These are phyloP conservation scores for Naegleria lovaniensis DNA, from an alignment of 208 protist species.

Conservation along the genomic window DNA sequence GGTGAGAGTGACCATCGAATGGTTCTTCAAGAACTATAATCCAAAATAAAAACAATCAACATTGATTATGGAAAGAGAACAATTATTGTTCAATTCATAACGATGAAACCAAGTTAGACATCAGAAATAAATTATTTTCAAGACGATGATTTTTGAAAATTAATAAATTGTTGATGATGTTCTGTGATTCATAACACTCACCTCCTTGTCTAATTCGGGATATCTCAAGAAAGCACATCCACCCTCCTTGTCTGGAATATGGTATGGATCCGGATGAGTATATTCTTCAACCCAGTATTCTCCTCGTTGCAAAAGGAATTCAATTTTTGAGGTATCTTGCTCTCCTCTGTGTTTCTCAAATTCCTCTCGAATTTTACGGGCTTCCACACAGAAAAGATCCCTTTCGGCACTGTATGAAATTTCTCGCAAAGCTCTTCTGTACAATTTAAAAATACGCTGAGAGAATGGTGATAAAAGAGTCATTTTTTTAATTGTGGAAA, in stretches of 20 bases:
- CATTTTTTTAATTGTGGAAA: neutral
- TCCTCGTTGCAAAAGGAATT: constrained; percentile 1
- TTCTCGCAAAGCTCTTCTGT: constrained; percentile 5
- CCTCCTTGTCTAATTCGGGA: neutral
- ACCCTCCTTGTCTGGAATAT: neutral
- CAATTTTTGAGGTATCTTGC: neutral
- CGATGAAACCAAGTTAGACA: too few relatives aligned
- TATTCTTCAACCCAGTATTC: constrained; percentile 3
- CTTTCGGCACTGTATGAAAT: neutral
- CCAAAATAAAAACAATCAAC: too few relatives aligned
- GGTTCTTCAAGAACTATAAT: neutral
- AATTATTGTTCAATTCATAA: too few relatives aligned
- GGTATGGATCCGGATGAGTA: neutral
- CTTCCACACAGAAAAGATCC: neutral
- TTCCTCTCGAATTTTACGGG: neutral
- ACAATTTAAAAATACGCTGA: neutral
- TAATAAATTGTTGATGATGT: neutral
- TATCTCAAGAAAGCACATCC: neutral
- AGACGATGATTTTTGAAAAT: neutral
- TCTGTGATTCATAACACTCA: neutral
- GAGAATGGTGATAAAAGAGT: neutral
- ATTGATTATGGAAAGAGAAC: too few relatives aligned
- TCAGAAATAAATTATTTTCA: too few relatives aligned
- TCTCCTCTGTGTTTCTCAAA: constrained; percentile 14
- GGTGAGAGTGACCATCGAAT: neutral